Evolutionary conservation across 2,329 filamentous ascomycete genomes (phyloP).

Genomic region (Furcasterigmium furcatum): DNA sequence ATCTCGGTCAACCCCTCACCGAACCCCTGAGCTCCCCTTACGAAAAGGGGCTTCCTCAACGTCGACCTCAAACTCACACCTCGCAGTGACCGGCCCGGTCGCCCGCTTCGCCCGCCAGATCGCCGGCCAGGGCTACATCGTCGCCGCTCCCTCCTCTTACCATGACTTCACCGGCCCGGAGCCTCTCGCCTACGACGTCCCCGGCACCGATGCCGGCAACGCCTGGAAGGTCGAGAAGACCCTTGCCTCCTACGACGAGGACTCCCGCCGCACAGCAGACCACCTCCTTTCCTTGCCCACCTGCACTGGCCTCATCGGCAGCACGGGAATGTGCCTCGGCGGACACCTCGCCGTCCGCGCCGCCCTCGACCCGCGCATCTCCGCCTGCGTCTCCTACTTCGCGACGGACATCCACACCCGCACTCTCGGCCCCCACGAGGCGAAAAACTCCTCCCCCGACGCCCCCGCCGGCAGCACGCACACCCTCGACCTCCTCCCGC

Average conservation of each 20-base stretch:
- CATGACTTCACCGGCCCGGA: slow-evolving; percentile 90
- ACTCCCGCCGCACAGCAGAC: slow-evolving; percentile 66
- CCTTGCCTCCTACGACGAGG: slow-evolving; percentile 81
- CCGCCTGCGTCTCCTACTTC: slow-evolving; percentile 82
- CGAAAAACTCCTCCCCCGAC: slow-evolving; percentile 42
- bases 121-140: slow-evolving; percentile 88
- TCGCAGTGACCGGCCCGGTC: slow-evolving; percentile 81
- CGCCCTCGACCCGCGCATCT: slow-evolving; percentile 70
- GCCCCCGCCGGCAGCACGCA: slow-evolving; percentile 38
- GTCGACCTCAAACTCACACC: slow-evolving; percentile 1
- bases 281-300: slow-evolving; percentile 68
- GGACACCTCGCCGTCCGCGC: slow-evolving; percentile 74
- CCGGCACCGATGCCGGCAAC: slow-evolving; percentile 86
- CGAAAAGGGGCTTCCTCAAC: not conserved
- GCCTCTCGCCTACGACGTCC: slow-evolving; percentile 78
- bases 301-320: slow-evolving; percentile 75
- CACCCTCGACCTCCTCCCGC: slow-evolving; percentile 51
- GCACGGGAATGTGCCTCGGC: slow-evolving; percentile 89
- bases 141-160: slow-evolving; percentile 85
- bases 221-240: slow-evolving; percentile 84
- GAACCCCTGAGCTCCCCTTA: not conserved
- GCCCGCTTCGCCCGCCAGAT: slow-evolving; percentile 88
- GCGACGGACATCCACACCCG: slow-evolving; percentile 85
- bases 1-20: slow-evolving; percentile 3
- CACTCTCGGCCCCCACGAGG: slow-evolving; percentile 62